phyloP scores from a whole-genome alignment of 2,329 filamentous ascomycete species.

The Pseudogymnoascus sp. region DNA sequence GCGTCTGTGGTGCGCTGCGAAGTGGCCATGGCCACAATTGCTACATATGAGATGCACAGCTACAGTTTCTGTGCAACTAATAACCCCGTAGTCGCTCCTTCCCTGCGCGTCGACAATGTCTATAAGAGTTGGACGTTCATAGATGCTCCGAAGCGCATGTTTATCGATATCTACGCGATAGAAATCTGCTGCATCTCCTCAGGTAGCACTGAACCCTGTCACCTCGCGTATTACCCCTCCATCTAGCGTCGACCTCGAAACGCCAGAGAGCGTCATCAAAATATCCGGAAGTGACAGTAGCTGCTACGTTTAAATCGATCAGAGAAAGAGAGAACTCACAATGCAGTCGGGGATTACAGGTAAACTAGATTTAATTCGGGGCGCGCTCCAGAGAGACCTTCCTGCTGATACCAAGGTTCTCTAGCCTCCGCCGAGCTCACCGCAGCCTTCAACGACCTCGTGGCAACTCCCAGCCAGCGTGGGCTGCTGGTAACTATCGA shows the following conservation, averaged over 20 bases:
- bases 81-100: background rate
- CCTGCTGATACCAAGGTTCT: slow-evolving; percentile 8
- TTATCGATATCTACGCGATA: background rate
- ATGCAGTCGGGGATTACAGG: slow-evolving; percentile 79
- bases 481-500: slow-evolving; percentile 65
- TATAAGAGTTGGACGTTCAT: background rate
- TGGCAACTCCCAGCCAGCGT: slow-evolving; percentile 54
- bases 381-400: background rate
- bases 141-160: background rate
- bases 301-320: background rate
- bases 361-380: slow-evolving; percentile 30
- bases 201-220: slow-evolving; percentile 8
- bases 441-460: slow-evolving; percentile 62
- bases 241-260: slow-evolving; percentile 6
- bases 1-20: background rate
- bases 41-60: background rate
- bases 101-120: background rate
- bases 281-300: background rate
- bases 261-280: slow-evolving; percentile 1
- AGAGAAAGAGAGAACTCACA: slow-evolving; percentile 23
- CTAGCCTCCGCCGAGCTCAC: slow-evolving; percentile 71
- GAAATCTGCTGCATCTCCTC: slow-evolving; percentile 8
- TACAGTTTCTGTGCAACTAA: background rate
- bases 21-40: slow-evolving; percentile 5
- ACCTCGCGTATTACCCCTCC: slow-evolving; percentile 8